phyloP scores from a whole-genome alignment of 768 basidiomycete genomes.

The Termitomyces sp. region DNA sequence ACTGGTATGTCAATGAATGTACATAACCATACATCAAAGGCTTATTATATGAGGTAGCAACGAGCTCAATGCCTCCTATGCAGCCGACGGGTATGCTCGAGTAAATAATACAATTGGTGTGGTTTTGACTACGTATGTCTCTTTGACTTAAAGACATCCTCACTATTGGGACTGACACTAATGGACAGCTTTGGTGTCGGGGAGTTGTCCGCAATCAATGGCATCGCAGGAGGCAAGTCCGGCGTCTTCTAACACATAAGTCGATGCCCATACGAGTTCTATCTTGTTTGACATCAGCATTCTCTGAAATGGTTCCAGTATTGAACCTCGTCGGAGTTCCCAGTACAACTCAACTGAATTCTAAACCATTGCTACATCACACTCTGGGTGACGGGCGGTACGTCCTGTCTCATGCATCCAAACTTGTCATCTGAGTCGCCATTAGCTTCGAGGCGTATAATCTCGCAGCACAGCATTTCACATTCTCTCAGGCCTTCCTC shows the following conservation, averaged over 20 bases:
- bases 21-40: background rate
- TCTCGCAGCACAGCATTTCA: constrained; percentile 71
- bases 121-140: constrained; percentile 66
- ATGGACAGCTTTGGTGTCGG: constrained; percentile 80
- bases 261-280: background rate
- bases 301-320: constrained; percentile 86
- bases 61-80: constrained; percentile 84
- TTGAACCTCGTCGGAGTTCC: constrained; percentile 74
- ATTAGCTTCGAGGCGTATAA: constrained; percentile 74
- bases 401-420: background rate
- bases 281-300: constrained; percentile 34
- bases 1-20: constrained; percentile 43
- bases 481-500: constrained; percentile 61
- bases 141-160: background rate
- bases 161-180: background rate
- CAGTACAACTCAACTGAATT: constrained; percentile 7
- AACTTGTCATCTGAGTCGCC: background rate
- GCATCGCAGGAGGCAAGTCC: constrained; percentile 64
- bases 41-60: constrained; percentile 40
- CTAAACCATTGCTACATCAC: constrained; percentile 12
- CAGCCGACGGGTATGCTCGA: constrained; percentile 92
- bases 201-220: constrained; percentile 82
- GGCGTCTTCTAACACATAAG: background rate
- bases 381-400: constrained; percentile 4
- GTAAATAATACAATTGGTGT: constrained; percentile 76